A percentile compares a stretch with the other conserved stretches of the same genome.
Conservation (phyloP, 2,329 filamentous ascomycete genomes). For the Calonectria pseudoturangicola region DNA sequence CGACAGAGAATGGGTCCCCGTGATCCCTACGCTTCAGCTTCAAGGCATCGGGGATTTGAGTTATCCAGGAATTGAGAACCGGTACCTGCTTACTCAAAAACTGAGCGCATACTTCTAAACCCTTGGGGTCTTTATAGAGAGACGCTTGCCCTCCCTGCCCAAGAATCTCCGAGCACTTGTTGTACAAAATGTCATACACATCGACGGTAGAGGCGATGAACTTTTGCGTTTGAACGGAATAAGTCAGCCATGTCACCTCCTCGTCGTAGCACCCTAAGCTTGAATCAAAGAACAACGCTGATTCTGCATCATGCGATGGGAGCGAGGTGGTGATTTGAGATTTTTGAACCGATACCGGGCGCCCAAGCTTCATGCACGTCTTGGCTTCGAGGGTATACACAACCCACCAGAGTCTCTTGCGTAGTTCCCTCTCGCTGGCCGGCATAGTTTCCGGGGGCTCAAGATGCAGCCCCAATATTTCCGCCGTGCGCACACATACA, state of each 20-base stretch:
- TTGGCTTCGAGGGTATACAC: conserved; percentile 70
- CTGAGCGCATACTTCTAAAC: conserved; percentile 46
- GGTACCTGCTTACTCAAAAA: conserved; percentile 48
- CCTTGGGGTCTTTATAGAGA: conserved; percentile 43
- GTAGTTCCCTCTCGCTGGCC: conserved; percentile 62
- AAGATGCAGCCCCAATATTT: conserved; percentile 68
- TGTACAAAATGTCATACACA: conserved; percentile 57
- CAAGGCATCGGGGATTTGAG: conserved; percentile 59
- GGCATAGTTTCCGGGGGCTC: conserved; percentile 63
- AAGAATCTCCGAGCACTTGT: conserved; percentile 44
- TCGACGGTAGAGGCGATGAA: conserved; percentile 46
- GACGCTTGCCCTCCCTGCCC: conserved; percentile 23
- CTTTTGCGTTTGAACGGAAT: conserved; percentile 43
- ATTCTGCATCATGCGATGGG: conserved; percentile 54
- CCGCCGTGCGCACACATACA: conserved; percentile 65
- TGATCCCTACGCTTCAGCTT: conserved; percentile 58
- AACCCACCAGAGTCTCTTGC: conserved; percentile 72
- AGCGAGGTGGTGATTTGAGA: conserved; percentile 60
- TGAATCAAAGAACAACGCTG: conserved; percentile 42
- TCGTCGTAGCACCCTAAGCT: conserved; percentile 42
- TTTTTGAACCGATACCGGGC: conserved; percentile 62
- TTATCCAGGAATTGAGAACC: conserved; percentile 54
- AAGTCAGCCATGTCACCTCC: conserved; percentile 52
- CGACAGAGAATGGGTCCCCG: conserved; percentile 59
- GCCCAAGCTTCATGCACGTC: conserved; percentile 67